Conservation (phyloP, 164 flowering plant genomes). For the Liriodendron chinense region DNA sequence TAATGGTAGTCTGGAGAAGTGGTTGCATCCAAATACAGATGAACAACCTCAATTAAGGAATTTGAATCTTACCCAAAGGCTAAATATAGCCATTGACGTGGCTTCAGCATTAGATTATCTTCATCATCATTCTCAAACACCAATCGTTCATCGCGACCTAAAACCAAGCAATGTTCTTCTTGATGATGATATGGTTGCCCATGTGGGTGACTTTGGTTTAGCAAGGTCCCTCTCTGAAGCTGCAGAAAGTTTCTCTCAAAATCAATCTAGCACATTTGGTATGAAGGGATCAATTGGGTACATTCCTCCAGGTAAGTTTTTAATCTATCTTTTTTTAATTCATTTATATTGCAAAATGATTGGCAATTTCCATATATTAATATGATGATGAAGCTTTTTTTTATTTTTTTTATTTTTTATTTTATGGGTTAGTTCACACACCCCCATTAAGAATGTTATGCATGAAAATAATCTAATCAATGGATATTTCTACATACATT, state of each 20-base stretch:
- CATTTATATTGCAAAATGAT: no score
- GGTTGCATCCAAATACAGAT: slow-evolving; percentile 15
- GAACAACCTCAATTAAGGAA: neutral
- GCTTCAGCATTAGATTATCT: slow-evolving; percentile 31
- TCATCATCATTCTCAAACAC: slow-evolving; percentile 21
- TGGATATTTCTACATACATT: no score
- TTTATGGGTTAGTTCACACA: no score
- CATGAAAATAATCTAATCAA: no score
- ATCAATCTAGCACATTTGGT: slow-evolving; percentile 12
- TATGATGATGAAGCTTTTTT: no score
- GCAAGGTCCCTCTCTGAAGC: slow-evolving; percentile 13
- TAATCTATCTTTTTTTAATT: neutral
- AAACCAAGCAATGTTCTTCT: slow-evolving; percentile 37
- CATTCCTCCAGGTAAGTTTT: slow-evolving; percentile 24
- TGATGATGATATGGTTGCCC: slow-evolving; percentile 27
- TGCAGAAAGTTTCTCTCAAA: neutral
- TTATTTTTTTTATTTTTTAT: no score
- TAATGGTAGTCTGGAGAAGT: slow-evolving; percentile 29
- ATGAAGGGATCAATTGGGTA: slow-evolving; percentile 27
- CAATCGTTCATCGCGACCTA: slow-evolving; percentile 27
- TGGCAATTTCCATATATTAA: no score
- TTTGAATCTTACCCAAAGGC: slow-evolving; percentile 8
- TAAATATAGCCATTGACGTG: slow-evolving; percentile 24
- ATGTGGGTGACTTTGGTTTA: slow-evolving; percentile 29
- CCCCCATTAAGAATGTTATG: no score